Conservation (phyloP, 1,284 basidiomycete genomes). For the Chiua sp. region DNA sequence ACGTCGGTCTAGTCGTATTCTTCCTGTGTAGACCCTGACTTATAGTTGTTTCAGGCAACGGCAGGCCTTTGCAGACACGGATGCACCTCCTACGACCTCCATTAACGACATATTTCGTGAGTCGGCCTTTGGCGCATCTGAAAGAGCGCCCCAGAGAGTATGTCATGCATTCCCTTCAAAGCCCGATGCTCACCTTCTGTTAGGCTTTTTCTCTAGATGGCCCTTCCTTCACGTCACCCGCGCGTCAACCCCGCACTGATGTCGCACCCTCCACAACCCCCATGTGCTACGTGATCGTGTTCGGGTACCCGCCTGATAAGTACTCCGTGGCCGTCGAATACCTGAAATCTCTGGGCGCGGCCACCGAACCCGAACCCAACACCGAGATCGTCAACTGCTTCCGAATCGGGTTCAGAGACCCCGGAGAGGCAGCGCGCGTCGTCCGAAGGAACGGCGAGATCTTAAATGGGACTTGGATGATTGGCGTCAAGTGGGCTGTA, state of each 20-base stretch:
- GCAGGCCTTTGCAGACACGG: slow-evolving; percentile 67
- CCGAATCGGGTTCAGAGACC: slow-evolving; percentile 69
- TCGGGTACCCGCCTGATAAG: slow-evolving; percentile 77
- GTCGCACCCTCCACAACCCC: slow-evolving; percentile 34
- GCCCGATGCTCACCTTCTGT: neutral
- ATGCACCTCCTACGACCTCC: slow-evolving; percentile 73
- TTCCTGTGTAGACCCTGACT: neutral
- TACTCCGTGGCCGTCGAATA: slow-evolving; percentile 72
- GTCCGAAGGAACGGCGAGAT: slow-evolving; percentile 81
- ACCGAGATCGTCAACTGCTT: slow-evolving; percentile 73
- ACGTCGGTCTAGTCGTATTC: slow-evolving; percentile 37
- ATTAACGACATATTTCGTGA: slow-evolving; percentile 75
- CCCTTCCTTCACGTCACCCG: slow-evolving; percentile 27
- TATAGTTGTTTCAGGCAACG: slow-evolving; percentile 48
- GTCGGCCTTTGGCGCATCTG: slow-evolving; percentile 34
- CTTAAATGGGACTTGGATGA: slow-evolving; percentile 75
- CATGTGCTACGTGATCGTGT: slow-evolving; percentile 66
- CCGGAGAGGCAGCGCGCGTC: slow-evolving; percentile 74
- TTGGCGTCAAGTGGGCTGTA: slow-evolving; percentile 82
- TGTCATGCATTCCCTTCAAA: slow-evolving; percentile 19
- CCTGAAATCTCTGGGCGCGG: slow-evolving; percentile 68
- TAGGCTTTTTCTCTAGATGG: slow-evolving; percentile 32
- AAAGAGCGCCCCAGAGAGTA: slow-evolving; percentile 37
- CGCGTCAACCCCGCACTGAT: slow-evolving; percentile 38
- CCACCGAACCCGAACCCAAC: slow-evolving; percentile 68